Base-by-base conservation (phyloP, 331 rosid genomes). In the Malus hybrid region DNA sequence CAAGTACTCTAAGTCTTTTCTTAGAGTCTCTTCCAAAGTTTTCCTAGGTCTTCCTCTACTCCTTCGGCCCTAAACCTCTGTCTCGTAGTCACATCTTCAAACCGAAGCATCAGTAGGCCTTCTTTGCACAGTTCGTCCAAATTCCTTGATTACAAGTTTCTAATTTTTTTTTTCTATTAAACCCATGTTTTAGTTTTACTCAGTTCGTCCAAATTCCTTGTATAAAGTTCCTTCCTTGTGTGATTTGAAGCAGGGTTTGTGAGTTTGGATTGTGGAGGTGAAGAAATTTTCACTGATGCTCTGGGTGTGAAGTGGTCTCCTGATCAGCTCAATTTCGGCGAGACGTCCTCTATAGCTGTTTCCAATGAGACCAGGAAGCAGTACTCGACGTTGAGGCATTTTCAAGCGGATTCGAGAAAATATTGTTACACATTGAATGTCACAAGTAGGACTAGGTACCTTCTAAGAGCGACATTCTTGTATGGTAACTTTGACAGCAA, bases 191-290 rank as follows among this genome's bases (percentile, higher is more conserved):
- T 58, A 22, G 14, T 58, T 58, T 5, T 58, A 10, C 15, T 58
- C 15, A 58, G 5, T 10, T 55, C 20, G 33, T 72, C 34, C 16
- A 20, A 33, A 32, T 34, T 34, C 20, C 1, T 55, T 18, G 14
- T 55, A 28, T 55, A 36, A 62, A 11, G 13, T 20, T 52, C 56
- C 20, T 36, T n/a, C 29, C 5, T 22, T n/a, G 29, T 55, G 20
- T 58, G 4, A 58, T 13, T 52, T 68, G 70, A 36, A 74, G 57
- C 83, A 93, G 97, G 96, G 75, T 93, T 90, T 81, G 85, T 90
- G 68, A 93, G 98, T 84, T 76, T 93, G 82, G 96, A 93, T 80
- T 93, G 98, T 78, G 98, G 98, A 70, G 98, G 98, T 70, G 72
- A 71, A 39, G 87, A 70, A 44, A 77, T 67, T 68, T 93, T 84